These are phyloP conservation scores for Podaxis pistillaris DNA, from an alignment of 768 basidiomycete genomes.

Conservation along the genomic window DNA sequence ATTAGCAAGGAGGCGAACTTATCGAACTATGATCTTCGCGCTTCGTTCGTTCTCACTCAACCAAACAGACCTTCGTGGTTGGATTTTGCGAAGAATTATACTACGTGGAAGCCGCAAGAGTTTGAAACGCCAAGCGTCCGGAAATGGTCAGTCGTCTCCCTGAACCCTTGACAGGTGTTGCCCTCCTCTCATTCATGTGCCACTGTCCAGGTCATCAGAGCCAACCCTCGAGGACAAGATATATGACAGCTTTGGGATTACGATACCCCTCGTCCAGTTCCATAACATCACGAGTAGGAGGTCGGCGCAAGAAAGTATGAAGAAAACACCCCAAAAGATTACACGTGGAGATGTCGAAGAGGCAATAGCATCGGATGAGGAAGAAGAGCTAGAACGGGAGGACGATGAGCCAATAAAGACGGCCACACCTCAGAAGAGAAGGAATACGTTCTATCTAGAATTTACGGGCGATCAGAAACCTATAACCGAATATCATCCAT, in stretches of 20 bases:
- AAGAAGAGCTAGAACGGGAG: conserved; percentile 16
- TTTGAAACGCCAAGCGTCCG: conserved; percentile 19
- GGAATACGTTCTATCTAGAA: background rate
- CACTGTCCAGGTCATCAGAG: background rate
- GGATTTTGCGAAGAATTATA: conserved; percentile 27
- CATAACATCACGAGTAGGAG: conserved; percentile 23
- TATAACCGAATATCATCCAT: conserved; percentile 29
- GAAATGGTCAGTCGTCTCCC: conserved; percentile 27
- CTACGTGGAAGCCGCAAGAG: conserved; percentile 28
- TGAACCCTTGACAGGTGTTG: conserved; percentile 21
- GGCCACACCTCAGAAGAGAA: background rate
- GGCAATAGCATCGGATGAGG: conserved; percentile 6
- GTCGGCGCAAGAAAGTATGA: background rate
- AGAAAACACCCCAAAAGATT: background rate
- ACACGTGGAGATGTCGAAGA: conserved; percentile 15
- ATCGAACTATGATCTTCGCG: conserved; percentile 32
- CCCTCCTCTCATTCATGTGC: background rate
- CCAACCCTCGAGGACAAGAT: conserved; percentile 25
- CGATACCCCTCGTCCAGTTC: conserved; percentile 33
- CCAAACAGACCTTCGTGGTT: conserved; percentile 30
- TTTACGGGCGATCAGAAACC: conserved; percentile 18
- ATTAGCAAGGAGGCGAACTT: conserved; percentile 24
- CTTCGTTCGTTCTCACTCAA: conserved; percentile 31
- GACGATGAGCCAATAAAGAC: background rate
- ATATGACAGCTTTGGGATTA: conserved; percentile 32